phyloP scores from a whole-genome alignment of 148 eudicot genomes.

The Camellia granthamiana region DNA sequence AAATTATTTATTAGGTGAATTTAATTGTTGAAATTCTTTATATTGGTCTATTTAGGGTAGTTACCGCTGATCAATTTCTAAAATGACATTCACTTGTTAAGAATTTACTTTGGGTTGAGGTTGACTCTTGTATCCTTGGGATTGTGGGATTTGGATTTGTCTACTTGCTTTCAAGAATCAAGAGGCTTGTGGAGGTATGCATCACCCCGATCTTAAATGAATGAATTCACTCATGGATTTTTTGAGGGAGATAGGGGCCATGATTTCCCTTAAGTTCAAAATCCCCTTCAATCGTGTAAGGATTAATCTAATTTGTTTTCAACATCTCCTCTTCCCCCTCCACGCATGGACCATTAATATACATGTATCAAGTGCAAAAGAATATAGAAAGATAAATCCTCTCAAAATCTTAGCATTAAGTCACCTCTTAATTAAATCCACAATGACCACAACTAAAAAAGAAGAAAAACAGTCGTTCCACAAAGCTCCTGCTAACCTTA shows the following conservation, averaged over 20 bases:
- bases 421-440: neutral
- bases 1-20: neutral
- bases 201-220: neutral
- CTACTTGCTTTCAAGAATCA: neutral
- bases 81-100: neutral
- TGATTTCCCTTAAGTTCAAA: neutral
- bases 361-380: neutral
- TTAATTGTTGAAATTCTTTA: neutral
- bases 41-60: neutral
- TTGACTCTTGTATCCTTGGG: neutral
- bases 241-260: neutral
- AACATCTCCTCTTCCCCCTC: neutral
- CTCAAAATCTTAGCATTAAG: neutral
- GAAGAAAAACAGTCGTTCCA: neutral
- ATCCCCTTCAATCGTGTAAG: neutral
- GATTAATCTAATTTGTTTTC: neutral
- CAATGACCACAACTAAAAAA: neutral
- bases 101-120: neutral
- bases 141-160: neutral
- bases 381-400: neutral
- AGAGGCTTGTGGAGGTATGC: slow-evolving; percentile 1
- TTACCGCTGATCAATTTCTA: neutral
- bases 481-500: too few species aligned
- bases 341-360: neutral
- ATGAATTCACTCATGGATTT: neutral